Evolutionary conservation across 2,329 filamentous ascomycete species (phyloP).

Genomic region (Chaetothyriales sp.): DNA sequence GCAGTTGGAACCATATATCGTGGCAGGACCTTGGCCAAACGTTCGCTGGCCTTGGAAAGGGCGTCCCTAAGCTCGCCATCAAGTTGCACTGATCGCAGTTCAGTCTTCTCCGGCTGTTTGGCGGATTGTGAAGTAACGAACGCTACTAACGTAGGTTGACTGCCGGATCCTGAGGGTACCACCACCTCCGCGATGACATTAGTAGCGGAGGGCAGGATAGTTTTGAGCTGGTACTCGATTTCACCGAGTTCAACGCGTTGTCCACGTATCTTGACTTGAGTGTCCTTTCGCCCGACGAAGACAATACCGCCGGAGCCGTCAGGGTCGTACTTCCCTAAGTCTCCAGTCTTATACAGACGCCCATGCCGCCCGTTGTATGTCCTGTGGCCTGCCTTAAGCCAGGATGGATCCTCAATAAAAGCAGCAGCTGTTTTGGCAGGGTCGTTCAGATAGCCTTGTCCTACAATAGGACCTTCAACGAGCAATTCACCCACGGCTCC

Average conservation of each 20-base stretch:
- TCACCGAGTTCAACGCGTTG: slow-evolving; percentile 32
- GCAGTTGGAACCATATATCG: slow-evolving; percentile 24
- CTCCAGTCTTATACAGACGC: slow-evolving; percentile 29
- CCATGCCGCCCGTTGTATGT: slow-evolving; percentile 19
- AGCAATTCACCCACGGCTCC: slow-evolving; percentile 36
- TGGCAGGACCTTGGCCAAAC: slow-evolving; percentile 20
- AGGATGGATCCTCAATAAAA: slow-evolving; percentile 27
- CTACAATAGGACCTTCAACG: slow-evolving; percentile 35
- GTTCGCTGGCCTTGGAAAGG: slow-evolving; percentile 9
- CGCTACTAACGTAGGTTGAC: slow-evolving; percentile 34
- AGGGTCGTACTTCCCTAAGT: slow-evolving; percentile 28
- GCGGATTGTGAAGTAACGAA: slow-evolving; percentile 22
- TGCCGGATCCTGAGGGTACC: slow-evolving; percentile 28
- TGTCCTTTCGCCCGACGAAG: slow-evolving; percentile 28
- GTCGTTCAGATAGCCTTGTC: slow-evolving; percentile 33
- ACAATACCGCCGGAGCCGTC: slow-evolving; percentile 26
- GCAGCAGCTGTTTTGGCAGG: slow-evolving; percentile 23
- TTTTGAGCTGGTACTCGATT: slow-evolving; percentile 25
- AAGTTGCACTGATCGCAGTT: slow-evolving; percentile 1
- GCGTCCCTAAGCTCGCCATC: slow-evolving; percentile 2
- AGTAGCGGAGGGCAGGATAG: slow-evolving; percentile 27
- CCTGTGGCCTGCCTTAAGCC: slow-evolving; percentile 21
- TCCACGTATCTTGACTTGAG: slow-evolving; percentile 30
- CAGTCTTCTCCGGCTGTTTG: not conserved
- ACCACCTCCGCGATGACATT: slow-evolving; percentile 39